Evolutionary conservation across 805 yeast genomes (phyloP).

Genomic region (Candida koratica): DNA sequence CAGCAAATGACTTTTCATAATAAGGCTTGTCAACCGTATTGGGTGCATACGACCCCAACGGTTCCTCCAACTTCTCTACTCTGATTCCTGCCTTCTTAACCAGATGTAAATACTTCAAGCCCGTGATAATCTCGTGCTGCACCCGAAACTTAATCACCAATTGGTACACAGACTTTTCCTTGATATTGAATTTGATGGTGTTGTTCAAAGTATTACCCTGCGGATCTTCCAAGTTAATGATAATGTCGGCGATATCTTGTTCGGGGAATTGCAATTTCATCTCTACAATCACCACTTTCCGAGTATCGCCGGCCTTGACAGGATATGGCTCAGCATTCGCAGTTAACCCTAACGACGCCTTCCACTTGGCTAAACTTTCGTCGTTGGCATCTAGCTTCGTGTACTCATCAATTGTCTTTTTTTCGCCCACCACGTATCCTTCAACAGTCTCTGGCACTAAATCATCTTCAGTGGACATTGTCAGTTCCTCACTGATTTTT

Average conservation of each 20-base stretch:
- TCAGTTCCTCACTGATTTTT: neutral
- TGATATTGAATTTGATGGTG: slow-evolving; percentile 67
- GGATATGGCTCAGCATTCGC: slow-evolving; percentile 54
- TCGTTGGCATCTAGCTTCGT: slow-evolving; percentile 82
- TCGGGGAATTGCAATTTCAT: slow-evolving; percentile 70
- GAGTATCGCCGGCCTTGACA: slow-evolving; percentile 63
- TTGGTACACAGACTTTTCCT: slow-evolving; percentile 72
- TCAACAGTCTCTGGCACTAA: slow-evolving; percentile 59
- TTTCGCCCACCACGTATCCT: slow-evolving; percentile 60
- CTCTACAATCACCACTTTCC: slow-evolving; percentile 76
- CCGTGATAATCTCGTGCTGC: slow-evolving; percentile 88
- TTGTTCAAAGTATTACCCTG: slow-evolving; percentile 53
- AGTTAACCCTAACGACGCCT: slow-evolving; percentile 75
- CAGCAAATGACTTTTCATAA: slow-evolving; percentile 53
- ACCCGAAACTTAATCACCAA: slow-evolving; percentile 73
- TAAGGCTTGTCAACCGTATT: slow-evolving; percentile 75
- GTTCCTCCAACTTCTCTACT: slow-evolving; percentile 82
- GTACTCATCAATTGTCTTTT: slow-evolving; percentile 83
- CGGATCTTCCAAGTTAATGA: slow-evolving; percentile 61
- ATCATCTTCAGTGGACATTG: slow-evolving; percentile 42
- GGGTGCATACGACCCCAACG: slow-evolving; percentile 89
- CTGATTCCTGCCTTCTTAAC: slow-evolving; percentile 85
- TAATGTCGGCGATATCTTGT: slow-evolving; percentile 50
- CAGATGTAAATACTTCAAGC: slow-evolving; percentile 78
- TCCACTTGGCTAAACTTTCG: slow-evolving; percentile 88